These are phyloP conservation scores for Gyrodon lividus DNA, from an alignment of 768 basidiomycete genomes.

Conservation along the genomic window DNA sequence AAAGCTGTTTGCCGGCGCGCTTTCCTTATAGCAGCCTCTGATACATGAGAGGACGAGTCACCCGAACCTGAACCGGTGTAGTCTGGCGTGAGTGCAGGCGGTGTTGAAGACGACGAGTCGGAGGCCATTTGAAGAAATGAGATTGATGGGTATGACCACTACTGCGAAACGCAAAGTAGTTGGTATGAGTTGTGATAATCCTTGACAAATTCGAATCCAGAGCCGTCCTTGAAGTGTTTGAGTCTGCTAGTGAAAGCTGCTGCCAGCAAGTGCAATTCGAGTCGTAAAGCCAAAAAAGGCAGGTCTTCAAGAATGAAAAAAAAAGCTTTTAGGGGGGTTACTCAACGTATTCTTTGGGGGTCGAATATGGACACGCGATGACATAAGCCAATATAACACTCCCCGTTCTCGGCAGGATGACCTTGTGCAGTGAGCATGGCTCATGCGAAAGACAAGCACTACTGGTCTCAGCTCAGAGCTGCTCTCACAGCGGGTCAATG, in stretches of 20 bases:
- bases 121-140: conserved; percentile 25
- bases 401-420: too few relatives aligned
- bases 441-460: conserved; percentile 66
- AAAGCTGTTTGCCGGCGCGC: conserved; percentile 70
- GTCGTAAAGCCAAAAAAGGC: conserved; percentile 12
- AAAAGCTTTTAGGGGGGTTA: too few relatives aligned
- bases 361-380: conserved; percentile 9
- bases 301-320: background rate
- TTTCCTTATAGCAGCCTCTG: conserved; percentile 41
- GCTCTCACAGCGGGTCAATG: conserved; percentile 75
- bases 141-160: background rate
- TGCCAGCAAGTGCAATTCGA: too few relatives aligned
- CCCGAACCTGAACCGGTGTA: conserved; percentile 53
- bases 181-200: background rate
- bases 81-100: conserved; percentile 60
- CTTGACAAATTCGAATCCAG: background rate
- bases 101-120: conserved; percentile 42
- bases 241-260: background rate
- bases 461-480: conserved; percentile 72
- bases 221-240: background rate
- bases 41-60: conserved; percentile 32
- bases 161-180: background rate
- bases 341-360: background rate
- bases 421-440: conserved; percentile 34
- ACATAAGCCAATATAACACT: background rate